Conservation (phyloP, 495 filamentous ascomycete species). For the Neurospora sp. region DNA sequence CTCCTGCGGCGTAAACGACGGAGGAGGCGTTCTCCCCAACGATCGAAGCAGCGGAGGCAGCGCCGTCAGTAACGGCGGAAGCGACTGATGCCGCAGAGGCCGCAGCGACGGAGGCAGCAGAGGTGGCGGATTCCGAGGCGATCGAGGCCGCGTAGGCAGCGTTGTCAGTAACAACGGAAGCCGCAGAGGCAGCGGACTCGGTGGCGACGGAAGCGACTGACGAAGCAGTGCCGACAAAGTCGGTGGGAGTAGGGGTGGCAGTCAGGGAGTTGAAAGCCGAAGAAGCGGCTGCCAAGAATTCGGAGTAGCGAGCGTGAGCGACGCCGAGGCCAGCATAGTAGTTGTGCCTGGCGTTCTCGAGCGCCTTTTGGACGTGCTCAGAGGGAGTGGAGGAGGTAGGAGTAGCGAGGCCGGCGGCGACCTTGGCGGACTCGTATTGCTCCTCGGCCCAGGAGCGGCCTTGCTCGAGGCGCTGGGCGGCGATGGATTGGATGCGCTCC, state of each 20-base stretch:
- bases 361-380: conserved; percentile 41
- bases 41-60: conserved; percentile 26
- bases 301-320: conserved; percentile 67
- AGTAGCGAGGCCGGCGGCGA: conserved; percentile 40
- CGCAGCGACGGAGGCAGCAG: conserved; percentile 40
- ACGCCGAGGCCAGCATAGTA: conserved; percentile 71
- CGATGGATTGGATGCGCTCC: conserved; percentile 42
- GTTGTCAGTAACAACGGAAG: conserved; percentile 21
- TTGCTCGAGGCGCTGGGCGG: conserved; percentile 53
- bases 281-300: conserved; percentile 60
- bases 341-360: conserved; percentile 52
- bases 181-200: conserved; percentile 22
- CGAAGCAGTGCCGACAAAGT: conserved; percentile 31
- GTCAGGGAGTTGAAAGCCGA: conserved; percentile 44
- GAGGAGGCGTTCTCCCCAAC: conserved; percentile 23
- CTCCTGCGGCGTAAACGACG: conserved; percentile 13
- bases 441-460: conserved; percentile 54
- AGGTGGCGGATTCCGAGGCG: conserved; percentile 21
- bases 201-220: conserved; percentile 22
- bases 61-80: conserved; percentile 4
- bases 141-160: conserved; percentile 17
- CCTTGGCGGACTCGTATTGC: conserved; percentile 51
- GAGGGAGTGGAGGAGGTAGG: conserved; percentile 42
- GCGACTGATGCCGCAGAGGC: conserved; percentile 24
- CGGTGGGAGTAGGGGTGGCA: conserved; percentile 38